These are phyloP conservation scores for Pythium utonaiense DNA, from an alignment of 352 stramenopile species.

Conservation along the genomic window DNA sequence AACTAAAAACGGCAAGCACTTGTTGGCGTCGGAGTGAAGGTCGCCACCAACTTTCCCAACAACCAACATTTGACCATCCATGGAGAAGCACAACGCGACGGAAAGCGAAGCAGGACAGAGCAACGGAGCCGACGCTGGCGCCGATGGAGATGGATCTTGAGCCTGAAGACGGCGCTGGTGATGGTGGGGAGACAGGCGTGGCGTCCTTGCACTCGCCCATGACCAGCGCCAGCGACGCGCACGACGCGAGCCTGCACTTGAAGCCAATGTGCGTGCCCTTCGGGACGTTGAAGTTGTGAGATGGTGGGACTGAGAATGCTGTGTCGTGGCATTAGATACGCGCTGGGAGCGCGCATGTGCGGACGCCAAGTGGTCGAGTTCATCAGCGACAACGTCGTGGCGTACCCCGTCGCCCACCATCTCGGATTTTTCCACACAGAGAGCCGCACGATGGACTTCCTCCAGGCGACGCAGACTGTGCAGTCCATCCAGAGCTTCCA, in stretches of 20 bases:
- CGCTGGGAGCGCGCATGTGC: constrained; percentile 25
- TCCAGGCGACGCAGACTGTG: constrained; percentile 50
- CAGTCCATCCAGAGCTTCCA: constrained; percentile 65
- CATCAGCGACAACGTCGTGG: constrained; percentile 43
- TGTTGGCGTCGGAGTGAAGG: constrained; percentile 7
- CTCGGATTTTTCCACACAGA: constrained; percentile 62
- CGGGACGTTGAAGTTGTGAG: not conserved
- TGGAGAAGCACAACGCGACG: not conserved
- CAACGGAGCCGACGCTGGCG: not conserved
- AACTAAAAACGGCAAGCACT: constrained; percentile 4
- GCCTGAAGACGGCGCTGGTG: not conserved
- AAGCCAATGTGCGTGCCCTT: constrained; percentile 8
- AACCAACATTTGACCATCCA: not conserved
- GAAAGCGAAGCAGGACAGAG: not conserved
- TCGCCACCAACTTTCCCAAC: not conserved
- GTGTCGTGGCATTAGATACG: constrained; percentile 30
- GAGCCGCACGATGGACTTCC: constrained; percentile 61
- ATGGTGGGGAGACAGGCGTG: not conserved
- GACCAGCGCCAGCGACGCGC: not conserved
- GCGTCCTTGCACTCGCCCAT: not conserved
- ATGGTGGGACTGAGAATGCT: not conserved
- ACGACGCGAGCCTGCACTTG: constrained; percentile 14
- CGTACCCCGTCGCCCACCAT: constrained; percentile 69
- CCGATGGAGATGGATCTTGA: not conserved
- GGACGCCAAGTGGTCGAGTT: constrained; percentile 47